A percentile compares a stretch with the other conserved stretches of the same genome.
phyloP scores from a whole-genome alignment of 2,329 filamentous ascomycete species.

The Remersonia thermophila region DNA sequence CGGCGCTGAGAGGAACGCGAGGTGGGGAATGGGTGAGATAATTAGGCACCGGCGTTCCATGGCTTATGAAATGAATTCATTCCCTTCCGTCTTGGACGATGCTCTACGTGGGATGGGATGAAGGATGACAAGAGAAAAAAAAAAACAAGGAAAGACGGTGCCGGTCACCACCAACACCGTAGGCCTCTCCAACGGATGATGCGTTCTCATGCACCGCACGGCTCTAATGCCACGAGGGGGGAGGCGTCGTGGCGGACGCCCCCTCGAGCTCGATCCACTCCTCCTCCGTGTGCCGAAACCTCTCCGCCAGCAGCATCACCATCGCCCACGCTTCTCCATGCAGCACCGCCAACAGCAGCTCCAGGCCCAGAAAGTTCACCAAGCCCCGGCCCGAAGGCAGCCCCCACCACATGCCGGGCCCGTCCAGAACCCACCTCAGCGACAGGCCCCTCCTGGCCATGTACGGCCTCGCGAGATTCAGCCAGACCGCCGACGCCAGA shows the following conservation, averaged over 20 bases:
- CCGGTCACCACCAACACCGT: no score
- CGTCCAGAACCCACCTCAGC: background rate
- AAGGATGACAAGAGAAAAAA: no score
- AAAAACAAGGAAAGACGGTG: no score
- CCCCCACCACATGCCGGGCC: constrained; percentile 22
- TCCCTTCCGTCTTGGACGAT: no score
- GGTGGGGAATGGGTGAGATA: constrained; percentile 5
- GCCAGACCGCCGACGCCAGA: constrained; percentile 33
- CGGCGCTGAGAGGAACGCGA: no score
- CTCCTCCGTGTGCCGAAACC: constrained; percentile 12
- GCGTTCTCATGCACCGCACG: no score
- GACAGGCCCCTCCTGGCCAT: constrained; percentile 16
- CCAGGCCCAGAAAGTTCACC: constrained; percentile 34
- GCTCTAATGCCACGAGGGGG: no score
- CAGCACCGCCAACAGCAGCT: constrained; percentile 33
- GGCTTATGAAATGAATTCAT: background rate
- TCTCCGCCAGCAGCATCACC: constrained; percentile 22
- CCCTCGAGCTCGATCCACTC: constrained; percentile 13
- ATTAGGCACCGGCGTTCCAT: background rate
- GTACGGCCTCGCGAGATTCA: constrained; percentile 32
- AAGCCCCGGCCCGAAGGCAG: constrained; percentile 28
- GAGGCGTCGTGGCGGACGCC: no score
- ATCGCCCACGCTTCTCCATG: constrained; percentile 34
- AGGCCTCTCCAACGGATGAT: no score
- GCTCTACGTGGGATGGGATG: no score